Base-by-base conservation (phyloP, 352 stramenopile species). In the Phytophthora cajani region DNA sequence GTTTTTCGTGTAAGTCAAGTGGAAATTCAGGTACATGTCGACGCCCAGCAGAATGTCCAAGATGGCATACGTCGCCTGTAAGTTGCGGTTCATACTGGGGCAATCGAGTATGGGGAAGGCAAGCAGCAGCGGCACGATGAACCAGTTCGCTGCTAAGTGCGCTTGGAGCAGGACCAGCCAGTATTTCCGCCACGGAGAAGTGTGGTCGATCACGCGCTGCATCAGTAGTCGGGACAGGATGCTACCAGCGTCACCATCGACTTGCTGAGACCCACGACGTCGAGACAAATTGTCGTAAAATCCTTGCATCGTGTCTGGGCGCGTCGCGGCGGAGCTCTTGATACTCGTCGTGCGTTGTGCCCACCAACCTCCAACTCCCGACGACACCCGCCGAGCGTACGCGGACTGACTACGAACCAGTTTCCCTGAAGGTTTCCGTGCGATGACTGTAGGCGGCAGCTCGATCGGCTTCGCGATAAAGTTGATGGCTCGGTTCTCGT, bases 361-460 rank as follows among this genome's bases (percentile, higher is more conserved):
- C 54, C 57, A 69, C 63, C 63, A 75, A n/a, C 40, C 40, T 6
- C 19, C 53, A n/a, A 42, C 58, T 1, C 74, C 74, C 16, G 40
- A 61, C 1, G 79, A 87, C 0, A 79, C 62, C 0, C 78, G 70
- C 4, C 70, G 69, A 44, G 67, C 71, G 5, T 80, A 69, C 7
- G 77, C 73, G 17, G 83, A 91, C n/a, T 88, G 85, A 56, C 83
- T 91, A 1, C 83, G 81, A 25, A 81, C 64, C 25, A 81, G 21
- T 17, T 69, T 73, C 0, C 38, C 63, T 1, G 52, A 40, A 0
- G 42, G 19, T 3, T 42, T 57, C 33, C 65, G 66, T 30, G 11
- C 10, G 12, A 21, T 21, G 12, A 64, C 56, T 10, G 53, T 67
- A 1, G 47, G 38, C 2, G 71, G 65, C 8, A 70, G 46, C 19